Evolutionary conservation across 129 eudicot genomes (phyloP).

Genomic region (Silybum marianum): DNA sequence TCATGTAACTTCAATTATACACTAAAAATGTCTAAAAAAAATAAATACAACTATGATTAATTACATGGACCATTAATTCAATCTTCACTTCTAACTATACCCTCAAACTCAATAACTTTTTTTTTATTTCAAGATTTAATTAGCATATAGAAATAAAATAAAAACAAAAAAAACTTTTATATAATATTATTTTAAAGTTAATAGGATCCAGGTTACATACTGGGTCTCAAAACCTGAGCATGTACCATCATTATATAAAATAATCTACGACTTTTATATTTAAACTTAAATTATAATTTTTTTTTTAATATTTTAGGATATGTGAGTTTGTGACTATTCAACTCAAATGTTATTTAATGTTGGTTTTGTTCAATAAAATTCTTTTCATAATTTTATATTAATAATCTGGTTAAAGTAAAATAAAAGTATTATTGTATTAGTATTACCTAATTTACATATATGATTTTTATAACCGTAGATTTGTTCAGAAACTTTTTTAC

Average conservation of each 20-base stretch:
- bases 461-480: no score
- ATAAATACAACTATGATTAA: conserved; percentile 8
- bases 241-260: not conserved
- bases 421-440: no score
- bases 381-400: no score
- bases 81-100: not conserved
- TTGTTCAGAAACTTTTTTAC: no score
- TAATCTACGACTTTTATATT: no score
- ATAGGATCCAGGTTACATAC: not conserved
- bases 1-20: conserved; percentile 22
- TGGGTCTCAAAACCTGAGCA: no score
- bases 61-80: not conserved
- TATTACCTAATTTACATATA: no score
- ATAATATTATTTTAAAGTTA: no score
- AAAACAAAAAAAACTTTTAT: not conserved
- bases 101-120: not conserved
- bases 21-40: conserved; percentile 5
- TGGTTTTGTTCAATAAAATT: not conserved
- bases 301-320: no score
- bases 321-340: no score
- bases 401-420: no score
- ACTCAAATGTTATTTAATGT: not conserved
- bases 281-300: no score
- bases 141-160: not conserved
- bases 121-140: not conserved